Evolutionary conservation across 1,284 basidiomycete species (phyloP).

Genomic region (Trichosporon asahii): DNA sequence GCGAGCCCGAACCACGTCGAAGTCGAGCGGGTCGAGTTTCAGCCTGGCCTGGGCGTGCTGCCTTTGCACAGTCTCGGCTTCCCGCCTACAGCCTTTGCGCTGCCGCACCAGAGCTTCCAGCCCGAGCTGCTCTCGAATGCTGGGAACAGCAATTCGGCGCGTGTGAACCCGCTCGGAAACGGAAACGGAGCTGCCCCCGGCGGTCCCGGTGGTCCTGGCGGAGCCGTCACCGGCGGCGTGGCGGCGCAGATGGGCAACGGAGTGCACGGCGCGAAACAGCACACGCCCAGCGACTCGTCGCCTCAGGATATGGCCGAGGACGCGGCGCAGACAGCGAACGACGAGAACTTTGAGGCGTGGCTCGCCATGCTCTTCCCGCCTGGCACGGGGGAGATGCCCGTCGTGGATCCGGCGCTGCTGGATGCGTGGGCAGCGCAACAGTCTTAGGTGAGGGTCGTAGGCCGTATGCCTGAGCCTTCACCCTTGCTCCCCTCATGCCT

Average conservation of each 20-base stretch:
- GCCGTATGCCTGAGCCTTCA: too few relatives aligned
- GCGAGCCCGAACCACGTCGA: conserved; percentile 9
- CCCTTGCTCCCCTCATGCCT: too few relatives aligned
- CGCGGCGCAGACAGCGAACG: conserved; percentile 7
- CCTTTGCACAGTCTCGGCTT: neutral
- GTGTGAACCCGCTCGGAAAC: too few relatives aligned
- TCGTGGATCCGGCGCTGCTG: conserved; percentile 2
- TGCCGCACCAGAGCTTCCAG: neutral
- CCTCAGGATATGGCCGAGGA: neutral
- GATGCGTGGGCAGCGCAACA: neutral
- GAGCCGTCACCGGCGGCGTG: too few relatives aligned
- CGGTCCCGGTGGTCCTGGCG: too few relatives aligned
- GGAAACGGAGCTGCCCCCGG: too few relatives aligned
- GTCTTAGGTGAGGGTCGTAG: too few relatives aligned
- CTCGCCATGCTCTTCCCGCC: conserved; percentile 21
- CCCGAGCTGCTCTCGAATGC: neutral
- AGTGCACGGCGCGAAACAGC: neutral
- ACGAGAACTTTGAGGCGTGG: conserved; percentile 22
- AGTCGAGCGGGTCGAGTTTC: neutral
- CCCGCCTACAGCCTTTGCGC: neutral
- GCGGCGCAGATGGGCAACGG: neutral
- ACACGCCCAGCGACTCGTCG: neutral
- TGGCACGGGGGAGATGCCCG: neutral
- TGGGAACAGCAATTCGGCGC: too few relatives aligned
- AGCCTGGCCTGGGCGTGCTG: conserved; percentile 3